Conservation (phyloP, 768 basidiomycete genomes). For the Asterophora lycoperdoides region DNA sequence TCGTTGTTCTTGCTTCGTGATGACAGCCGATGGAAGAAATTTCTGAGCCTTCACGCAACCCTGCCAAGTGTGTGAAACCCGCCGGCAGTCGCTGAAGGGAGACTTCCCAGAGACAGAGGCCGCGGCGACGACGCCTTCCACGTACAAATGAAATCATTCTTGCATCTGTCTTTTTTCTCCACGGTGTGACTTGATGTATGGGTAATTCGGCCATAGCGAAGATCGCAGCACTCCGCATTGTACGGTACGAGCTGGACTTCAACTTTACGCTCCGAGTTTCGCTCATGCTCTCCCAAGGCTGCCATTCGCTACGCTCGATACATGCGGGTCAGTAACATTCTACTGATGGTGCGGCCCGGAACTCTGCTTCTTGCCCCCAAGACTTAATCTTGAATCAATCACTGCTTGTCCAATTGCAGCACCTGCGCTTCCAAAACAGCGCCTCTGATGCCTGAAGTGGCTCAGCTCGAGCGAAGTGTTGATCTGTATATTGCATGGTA, state of each 20-base stretch:
- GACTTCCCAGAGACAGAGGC: too few species aligned
- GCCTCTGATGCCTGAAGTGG: neutral
- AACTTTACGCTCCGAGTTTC: conserved; percentile 7
- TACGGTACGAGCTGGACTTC: neutral
- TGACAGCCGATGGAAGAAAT: neutral
- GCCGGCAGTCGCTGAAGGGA: too few species aligned
- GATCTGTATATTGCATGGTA: neutral
- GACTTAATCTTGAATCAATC: neutral
- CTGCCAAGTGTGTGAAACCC: too few species aligned
- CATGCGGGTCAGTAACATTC: neutral
- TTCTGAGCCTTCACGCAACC: too few species aligned
- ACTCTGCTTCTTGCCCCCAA: neutral
- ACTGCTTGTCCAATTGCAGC: conserved; percentile 1
- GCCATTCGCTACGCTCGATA: neutral
- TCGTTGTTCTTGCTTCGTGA: neutral
- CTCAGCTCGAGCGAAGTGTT: neutral
- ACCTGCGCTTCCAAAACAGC: neutral
- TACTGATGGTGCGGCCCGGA: conserved; percentile 1
- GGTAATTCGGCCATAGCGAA: neutral
- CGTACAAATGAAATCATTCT: too few species aligned
- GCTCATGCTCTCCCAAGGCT: neutral
- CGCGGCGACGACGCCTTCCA: too few species aligned
- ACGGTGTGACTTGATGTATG: neutral
- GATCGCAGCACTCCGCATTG: conserved; percentile 1
- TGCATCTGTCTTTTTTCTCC: conserved; percentile 2